A percentile compares a stretch with the other conserved stretches of the same genome.
Conservation (phyloP, 768 basidiomycete genomes). For the Phanerochaete sordida region DNA sequence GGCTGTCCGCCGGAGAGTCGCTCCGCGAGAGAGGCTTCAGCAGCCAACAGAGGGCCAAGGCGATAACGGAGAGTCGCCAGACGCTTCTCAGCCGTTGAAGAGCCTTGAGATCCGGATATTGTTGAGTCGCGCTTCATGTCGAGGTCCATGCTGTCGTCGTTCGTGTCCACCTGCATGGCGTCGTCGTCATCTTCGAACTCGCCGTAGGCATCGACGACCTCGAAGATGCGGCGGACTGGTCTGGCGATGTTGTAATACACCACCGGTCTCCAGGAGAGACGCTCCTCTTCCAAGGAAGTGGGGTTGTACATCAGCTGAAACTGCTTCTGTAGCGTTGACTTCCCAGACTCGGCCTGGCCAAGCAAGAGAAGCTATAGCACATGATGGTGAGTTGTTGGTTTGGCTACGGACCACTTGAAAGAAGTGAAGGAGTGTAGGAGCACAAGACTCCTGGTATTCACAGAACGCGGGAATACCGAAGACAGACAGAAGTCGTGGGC, state of each 20-base stretch:
- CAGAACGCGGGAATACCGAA: too few species aligned
- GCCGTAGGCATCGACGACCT: conserved; percentile 28
- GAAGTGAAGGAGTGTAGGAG: too few species aligned
- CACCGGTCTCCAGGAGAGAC: conserved; percentile 73
- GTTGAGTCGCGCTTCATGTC: not conserved
- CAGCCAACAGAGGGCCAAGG: conserved; percentile 55
- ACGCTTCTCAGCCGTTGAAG: conserved; percentile 17
- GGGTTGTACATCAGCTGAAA: conserved; percentile 80
- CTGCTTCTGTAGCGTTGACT: conserved; percentile 83
- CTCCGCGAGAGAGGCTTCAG: conserved; percentile 63
- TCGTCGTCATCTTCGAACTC: conserved; percentile 47
- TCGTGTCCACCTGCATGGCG: conserved; percentile 34
- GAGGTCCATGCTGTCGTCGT: not conserved
- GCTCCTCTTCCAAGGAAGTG: conserved; percentile 63
- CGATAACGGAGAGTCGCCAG: conserved; percentile 45
- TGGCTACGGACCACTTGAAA: too few species aligned
- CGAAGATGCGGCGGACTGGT: conserved; percentile 36
- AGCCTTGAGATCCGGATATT: not conserved
- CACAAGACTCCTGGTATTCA: too few species aligned
- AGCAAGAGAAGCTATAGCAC: conserved; percentile 51
- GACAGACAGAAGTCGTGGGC: too few species aligned
- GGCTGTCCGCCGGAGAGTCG: conserved; percentile 71
- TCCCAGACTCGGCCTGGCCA: conserved; percentile 76
- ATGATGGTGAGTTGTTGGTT: not conserved
- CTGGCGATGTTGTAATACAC: conserved; percentile 73